phyloP scores from a whole-genome alignment of 2,329 filamentous ascomycete species.

The Fonsecaea pedrosoi region DNA sequence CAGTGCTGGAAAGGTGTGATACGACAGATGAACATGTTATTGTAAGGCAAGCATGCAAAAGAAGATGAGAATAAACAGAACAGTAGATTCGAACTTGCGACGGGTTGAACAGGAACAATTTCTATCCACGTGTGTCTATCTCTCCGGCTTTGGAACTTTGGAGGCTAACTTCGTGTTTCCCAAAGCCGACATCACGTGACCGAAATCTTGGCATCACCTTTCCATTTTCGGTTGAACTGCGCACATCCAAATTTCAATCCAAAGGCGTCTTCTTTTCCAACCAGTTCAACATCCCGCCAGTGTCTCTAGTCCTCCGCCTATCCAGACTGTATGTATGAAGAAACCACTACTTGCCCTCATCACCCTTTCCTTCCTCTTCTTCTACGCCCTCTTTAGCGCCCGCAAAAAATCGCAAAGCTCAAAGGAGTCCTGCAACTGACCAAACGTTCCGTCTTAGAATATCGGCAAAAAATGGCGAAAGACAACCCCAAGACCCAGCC shows the following conservation, averaged over 20 bases:
- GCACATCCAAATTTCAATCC: constrained; percentile 19
- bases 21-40: constrained; percentile 44
- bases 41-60: neutral
- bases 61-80: neutral
- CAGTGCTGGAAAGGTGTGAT: constrained; percentile 62
- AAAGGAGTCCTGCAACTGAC: neutral
- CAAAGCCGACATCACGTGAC: constrained; percentile 15
- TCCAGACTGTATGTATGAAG: constrained; percentile 15
- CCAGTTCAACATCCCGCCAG: constrained; percentile 16
- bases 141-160: no score
- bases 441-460: constrained; percentile 12
- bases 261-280: constrained; percentile 1
- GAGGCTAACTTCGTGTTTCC: no score
- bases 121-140: neutral
- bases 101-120: neutral
- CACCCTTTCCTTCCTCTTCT: neutral
- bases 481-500: constrained; percentile 52
- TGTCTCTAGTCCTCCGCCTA: neutral
- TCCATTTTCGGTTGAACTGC: constrained; percentile 27
- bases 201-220: constrained; percentile 35
- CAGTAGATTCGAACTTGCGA: neutral
- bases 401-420: constrained; percentile 2
- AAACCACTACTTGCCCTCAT: no score
- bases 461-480: constrained; percentile 38
- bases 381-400: neutral